These are phyloP conservation scores for Trametes gibbosa DNA, from an alignment of 768 basidiomycete genomes.

Conservation along the genomic window DNA sequence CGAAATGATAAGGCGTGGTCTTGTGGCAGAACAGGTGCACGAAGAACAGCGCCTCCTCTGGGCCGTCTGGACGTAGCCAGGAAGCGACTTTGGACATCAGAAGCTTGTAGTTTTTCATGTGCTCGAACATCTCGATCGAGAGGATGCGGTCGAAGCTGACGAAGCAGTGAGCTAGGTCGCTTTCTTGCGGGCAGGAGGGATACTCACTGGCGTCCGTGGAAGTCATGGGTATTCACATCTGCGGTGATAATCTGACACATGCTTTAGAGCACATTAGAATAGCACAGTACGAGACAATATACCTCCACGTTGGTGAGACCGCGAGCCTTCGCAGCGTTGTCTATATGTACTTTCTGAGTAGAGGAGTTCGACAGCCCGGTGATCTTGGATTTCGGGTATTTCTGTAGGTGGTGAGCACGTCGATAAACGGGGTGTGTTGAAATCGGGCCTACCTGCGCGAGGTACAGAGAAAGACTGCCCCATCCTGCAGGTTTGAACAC, in stretches of 20 bases:
- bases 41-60: conserved; percentile 52
- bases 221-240: conserved; percentile 64
- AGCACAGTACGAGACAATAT: background rate
- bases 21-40: conserved; percentile 71
- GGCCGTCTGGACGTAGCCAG: conserved; percentile 52
- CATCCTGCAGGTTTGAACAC: conserved; percentile 42
- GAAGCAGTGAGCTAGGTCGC: background rate
- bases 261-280: background rate
- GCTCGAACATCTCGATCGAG: conserved; percentile 77
- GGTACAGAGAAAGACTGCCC: conserved; percentile 68
- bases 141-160: conserved; percentile 66
- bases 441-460: conserved; percentile 49
- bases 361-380: conserved; percentile 65
- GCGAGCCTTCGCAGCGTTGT: conserved; percentile 44
- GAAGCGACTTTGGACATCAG: conserved; percentile 60
- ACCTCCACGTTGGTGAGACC: conserved; percentile 56
- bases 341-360: conserved; percentile 67
- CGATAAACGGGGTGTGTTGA: background rate
- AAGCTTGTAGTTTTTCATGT: conserved; percentile 71
- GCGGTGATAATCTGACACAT: conserved; percentile 56
- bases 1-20: conserved; percentile 65
- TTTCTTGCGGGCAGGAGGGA: background rate
- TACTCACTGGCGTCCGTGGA: conserved; percentile 45
- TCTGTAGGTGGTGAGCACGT: conserved; percentile 34
- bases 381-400: conserved; percentile 63